A percentile compares a stretch with the other conserved stretches of the same genome.
phyloP scores from a whole-genome alignment of 805 yeast species.

The Hanseniaspora guilliermondii region DNA sequence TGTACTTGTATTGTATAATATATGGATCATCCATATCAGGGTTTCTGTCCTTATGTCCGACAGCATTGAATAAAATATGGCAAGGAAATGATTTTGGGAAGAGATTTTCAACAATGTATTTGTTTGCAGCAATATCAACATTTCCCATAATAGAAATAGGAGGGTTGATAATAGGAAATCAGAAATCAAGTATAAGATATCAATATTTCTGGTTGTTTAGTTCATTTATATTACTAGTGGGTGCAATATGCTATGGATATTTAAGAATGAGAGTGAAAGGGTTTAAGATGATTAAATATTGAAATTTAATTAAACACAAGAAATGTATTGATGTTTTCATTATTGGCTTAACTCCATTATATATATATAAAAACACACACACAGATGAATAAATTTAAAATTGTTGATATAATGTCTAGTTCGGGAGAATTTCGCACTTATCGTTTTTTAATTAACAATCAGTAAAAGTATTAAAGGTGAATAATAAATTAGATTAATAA shows the following conservation, averaged over 20 bases:
- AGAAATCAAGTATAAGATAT: slow-evolving; percentile 24
- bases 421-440: no score
- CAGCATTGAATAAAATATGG: slow-evolving; percentile 56
- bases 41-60: slow-evolving; percentile 53
- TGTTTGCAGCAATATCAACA: slow-evolving; percentile 39
- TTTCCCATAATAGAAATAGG: slow-evolving; percentile 37
- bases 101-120: slow-evolving; percentile 55
- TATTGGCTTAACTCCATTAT: no score
- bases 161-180: slow-evolving; percentile 34
- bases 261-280: slow-evolving; percentile 38
- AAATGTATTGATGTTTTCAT: no score
- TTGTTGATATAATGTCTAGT: no score
- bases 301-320: no score
- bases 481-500: no score
- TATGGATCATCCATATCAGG: slow-evolving; percentile 54
- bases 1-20: slow-evolving; percentile 41
- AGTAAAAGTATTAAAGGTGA: no score
- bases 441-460: no score
- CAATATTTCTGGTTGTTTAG: slow-evolving; percentile 28
- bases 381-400: no score
- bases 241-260: slow-evolving; percentile 30
- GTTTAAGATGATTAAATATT: slow-evolving; percentile 23
- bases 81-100: slow-evolving; percentile 54
- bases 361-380: no score
- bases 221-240: slow-evolving; percentile 28